Evolutionary conservation across 805 yeast genomes (phyloP), one percentile per base, ranked within the genome.

Genomic region (Wickerhamomyces rabaulensis): DNA sequence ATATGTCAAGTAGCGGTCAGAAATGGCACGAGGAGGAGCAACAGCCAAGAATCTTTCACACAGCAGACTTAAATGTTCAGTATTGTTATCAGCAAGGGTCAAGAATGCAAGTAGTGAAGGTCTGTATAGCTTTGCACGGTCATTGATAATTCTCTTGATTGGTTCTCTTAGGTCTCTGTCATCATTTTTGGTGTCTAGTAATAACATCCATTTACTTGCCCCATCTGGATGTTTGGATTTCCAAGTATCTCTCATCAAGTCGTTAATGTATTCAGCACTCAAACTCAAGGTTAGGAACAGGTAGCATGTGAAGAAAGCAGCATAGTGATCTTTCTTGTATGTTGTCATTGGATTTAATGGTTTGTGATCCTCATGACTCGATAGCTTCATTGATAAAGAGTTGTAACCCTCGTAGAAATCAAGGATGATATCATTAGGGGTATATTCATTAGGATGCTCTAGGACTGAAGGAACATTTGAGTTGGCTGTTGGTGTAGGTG

Each of bases 1-100:
- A 10, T 73, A 54, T 17, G 66, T 66, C 19, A 75, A 42, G 17
- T 69, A 61, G 22, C 61, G 52, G 72, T 78, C 72, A 9, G 67
- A 53, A 1, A 69, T 64, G 17, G 58, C 63, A 41, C 60, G 58
- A 7, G 57, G 49, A 0, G 80, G 80, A 19, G 73, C 50, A 3
- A 64, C 56, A 2, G 56, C 44, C 40, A 58, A 58, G 15, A 73
- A 60, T 47, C 60, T 55, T 31, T 62, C 62, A 38, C 64, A 59
- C 15, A 67, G 46, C 27, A 61, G 46, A 40, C 64, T 69, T 4
- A 61, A 56, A 26, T 63, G 65, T 5, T 40, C 36, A 39, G 43
- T 41, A 4, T 42, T 9, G 6, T 48, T 46, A n/a, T 50, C 49
- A 20, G 48, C 20, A 9, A 48, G 16, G 2, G 44, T 37, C 9